Conservation (phyloP, 257 asterid genomes). For the Solanum sejunctum region DNA sequence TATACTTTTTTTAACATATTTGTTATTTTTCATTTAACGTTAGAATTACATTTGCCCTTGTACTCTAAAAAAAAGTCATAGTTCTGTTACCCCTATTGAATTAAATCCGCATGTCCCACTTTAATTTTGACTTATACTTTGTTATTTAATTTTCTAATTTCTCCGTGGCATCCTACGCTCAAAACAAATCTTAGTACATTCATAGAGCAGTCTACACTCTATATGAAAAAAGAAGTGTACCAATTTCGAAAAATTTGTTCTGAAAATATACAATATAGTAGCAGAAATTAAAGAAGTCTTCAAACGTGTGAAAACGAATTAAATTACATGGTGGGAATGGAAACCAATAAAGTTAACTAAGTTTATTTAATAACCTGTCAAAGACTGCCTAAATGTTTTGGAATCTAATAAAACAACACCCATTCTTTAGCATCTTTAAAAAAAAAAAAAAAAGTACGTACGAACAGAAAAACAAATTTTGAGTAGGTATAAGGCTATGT, state of each 20-base stretch:
- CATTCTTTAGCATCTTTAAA: neutral
- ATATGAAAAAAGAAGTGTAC: slow-evolving; percentile 1
- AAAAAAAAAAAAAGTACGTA: neutral
- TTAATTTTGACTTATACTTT: neutral
- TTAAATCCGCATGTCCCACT: neutral
- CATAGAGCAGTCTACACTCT: neutral
- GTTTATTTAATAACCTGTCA: neutral
- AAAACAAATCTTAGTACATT: neutral
- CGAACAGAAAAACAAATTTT: neutral
- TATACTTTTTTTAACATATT: neutral
- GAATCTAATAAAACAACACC: neutral
- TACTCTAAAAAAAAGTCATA: neutral
- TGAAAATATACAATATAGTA: neutral
- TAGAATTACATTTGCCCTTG: no score
- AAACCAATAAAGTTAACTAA: neutral
- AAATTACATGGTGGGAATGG: neutral
- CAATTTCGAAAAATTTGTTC: neutral
- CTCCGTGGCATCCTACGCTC: neutral
- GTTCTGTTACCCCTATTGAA: no score
- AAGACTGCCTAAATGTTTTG: neutral
- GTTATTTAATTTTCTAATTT: neutral
- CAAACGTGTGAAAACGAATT: slow-evolving; percentile 1
- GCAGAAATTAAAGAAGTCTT: neutral
- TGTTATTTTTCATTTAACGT: neutral
- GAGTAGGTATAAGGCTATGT: neutral